phyloP scores from a whole-genome alignment of 2,329 filamentous ascomycete species.

The Sphaerostilbella broomeana region DNA sequence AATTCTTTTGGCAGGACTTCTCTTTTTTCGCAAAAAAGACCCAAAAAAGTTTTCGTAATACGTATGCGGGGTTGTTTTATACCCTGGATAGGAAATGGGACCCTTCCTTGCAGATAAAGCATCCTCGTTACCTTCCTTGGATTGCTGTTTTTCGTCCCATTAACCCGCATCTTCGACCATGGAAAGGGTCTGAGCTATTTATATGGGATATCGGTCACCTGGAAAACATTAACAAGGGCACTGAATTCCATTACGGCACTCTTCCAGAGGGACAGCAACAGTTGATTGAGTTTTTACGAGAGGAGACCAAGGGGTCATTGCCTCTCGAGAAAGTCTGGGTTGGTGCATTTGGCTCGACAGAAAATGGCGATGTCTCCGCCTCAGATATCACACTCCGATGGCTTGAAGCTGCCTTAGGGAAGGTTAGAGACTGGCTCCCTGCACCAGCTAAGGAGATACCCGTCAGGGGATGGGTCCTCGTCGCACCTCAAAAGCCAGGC shows the following conservation, averaged over 20 bases:
- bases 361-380: constrained; percentile 22
- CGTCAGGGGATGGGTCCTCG: constrained; percentile 32
- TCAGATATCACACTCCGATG: constrained; percentile 38
- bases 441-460: constrained; percentile 22
- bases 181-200: constrained; percentile 39
- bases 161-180: constrained; percentile 29
- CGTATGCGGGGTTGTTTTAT: constrained; percentile 41
- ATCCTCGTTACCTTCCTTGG: constrained; percentile 41
- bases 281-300: constrained; percentile 33
- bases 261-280: constrained; percentile 41
- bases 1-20: constrained; percentile 14
- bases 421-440: constrained; percentile 33
- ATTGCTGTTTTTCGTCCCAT: constrained; percentile 41
- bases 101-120: constrained; percentile 11
- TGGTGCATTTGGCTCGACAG: constrained; percentile 27
- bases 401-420: constrained; percentile 26
- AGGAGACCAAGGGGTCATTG: constrained; percentile 23
- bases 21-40: not conserved
- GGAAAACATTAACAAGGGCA: constrained; percentile 18
- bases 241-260: constrained; percentile 24
- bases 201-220: constrained; percentile 44
- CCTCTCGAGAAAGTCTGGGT: constrained; percentile 41
- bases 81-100: constrained; percentile 37
- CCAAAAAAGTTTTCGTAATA: constrained; percentile 17
- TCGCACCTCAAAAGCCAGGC: constrained; percentile 19